Percentiles rank a stretch among this genome's conserved stretches.
Conservation (phyloP, 2,329 filamentous ascomycete species). For the Alternaria rosae region DNA sequence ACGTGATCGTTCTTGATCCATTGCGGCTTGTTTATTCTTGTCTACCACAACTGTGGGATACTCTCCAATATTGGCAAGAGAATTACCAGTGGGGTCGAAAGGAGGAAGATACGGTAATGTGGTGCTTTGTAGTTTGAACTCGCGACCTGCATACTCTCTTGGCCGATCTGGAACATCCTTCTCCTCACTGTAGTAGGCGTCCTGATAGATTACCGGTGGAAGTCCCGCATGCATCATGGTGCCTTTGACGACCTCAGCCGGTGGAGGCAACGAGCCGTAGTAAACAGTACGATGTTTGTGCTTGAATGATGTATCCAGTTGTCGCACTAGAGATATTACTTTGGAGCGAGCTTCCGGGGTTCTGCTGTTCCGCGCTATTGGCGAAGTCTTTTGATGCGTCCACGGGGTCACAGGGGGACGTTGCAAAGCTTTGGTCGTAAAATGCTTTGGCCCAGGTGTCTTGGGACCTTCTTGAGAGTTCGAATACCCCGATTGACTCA, state of each 20-base stretch:
- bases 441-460: constrained; percentile 35
- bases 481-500: constrained; percentile 71
- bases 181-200: constrained; percentile 85
- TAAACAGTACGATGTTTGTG: constrained; percentile 37
- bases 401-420: constrained; percentile 42
- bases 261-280: constrained; percentile 53
- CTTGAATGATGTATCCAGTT: constrained; percentile 27
- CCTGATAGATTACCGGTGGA: constrained; percentile 79
- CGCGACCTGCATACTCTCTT: constrained; percentile 85
- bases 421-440: constrained; percentile 19
- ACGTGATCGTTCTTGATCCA: constrained; percentile 61
- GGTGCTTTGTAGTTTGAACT: constrained; percentile 79
- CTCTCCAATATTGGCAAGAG: constrained; percentile 63
- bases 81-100: constrained; percentile 72
- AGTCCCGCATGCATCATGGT: constrained; percentile 66
- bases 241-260: constrained; percentile 56
- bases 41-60: constrained; percentile 59
- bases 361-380: constrained; percentile 21
- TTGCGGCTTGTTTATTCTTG: constrained; percentile 59
- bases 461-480: constrained; percentile 49
- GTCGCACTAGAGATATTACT: constrained; percentile 23
- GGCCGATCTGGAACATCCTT: constrained; percentile 78
- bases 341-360: constrained; percentile 25
- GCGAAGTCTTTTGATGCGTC: constrained; percentile 41
- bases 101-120: constrained; percentile 80